Base-by-base conservation (phyloP, 441 rosid species). In the Gossypium schwendimanii region DNA sequence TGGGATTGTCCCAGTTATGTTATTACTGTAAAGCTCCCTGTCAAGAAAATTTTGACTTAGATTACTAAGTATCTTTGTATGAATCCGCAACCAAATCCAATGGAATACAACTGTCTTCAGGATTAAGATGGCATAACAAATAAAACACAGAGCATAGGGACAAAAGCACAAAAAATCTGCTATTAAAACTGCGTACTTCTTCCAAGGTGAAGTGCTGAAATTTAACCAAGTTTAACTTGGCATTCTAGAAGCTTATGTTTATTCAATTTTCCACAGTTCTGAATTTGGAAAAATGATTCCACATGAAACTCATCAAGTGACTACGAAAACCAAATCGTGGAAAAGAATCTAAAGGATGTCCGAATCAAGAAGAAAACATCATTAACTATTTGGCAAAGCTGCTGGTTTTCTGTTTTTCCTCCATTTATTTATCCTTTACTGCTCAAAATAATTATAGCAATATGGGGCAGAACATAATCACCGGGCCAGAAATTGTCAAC, bases 11-110 rank as follows among this genome's bases (percentile, higher is more conserved):
- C 89, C 91, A 74, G 79, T 85, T 23, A 91, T 77, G 70, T 84
- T 82, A 75, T 91, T 91, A 73, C 92, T 86, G 55, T 85, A 87
- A 72, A 91, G 93, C 73, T 91, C 96, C 92, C 96, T 91, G 93
- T 79, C 77, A 80, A n/a, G 31, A 41, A 41, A 21, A 21, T 15
- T 3, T 12, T 4, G 53, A 24, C 14, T 41, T 39, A 52, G 3
- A 52, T 52, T 52, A 52, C 57, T 52, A 15, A 0, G 58, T 3
- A n/a, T 49, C 44, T 55, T 55, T 55, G 17, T 20, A 55, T 6
- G 14, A 69, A 31, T 54, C 8, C 14, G 41, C 50, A 64, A 71
- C 54, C n/a, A 64, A n/a, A 49, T 17, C 15, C 21, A 58, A 65
- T 44, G 69, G n/a, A 23, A 41, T 49, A 49, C 6, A 15, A 58